phyloP scores from a whole-genome alignment of 2,329 filamentous ascomycete genomes.

The Emergomyces pasteurianus region DNA sequence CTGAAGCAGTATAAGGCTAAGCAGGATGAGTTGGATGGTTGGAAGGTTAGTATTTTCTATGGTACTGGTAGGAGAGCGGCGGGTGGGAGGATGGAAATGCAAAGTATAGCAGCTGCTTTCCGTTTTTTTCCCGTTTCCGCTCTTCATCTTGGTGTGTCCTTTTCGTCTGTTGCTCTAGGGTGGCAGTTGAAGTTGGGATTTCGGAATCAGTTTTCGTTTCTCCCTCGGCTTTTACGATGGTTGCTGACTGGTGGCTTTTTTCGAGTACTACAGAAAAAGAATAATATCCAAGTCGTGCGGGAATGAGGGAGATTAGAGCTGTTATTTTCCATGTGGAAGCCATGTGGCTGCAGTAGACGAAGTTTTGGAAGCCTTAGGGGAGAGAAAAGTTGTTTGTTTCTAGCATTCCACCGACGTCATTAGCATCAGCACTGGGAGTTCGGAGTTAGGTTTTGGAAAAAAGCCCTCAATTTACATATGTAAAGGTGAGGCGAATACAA shows the following conservation, averaged over 20 bases:
- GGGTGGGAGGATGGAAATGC: background rate
- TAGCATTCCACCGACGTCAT: background rate
- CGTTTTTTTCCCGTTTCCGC: background rate
- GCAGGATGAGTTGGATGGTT: slow-evolving; percentile 90
- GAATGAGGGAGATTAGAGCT: slow-evolving; percentile 11
- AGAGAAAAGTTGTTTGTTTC: background rate
- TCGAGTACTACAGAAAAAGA: slow-evolving; percentile 21
- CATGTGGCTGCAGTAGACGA: background rate
- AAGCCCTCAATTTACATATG: background rate
- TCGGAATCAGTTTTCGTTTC: background rate
- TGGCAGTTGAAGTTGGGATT: background rate
- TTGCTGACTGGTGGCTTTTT: background rate
- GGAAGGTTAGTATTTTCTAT: slow-evolving; percentile 61
- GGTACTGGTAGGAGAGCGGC: background rate
- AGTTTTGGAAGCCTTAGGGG: background rate
- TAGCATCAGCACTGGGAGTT: background rate
- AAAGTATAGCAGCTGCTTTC: background rate
- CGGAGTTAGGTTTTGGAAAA: background rate
- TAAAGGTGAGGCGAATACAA: background rate
- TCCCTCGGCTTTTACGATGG: background rate
- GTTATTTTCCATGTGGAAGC: background rate
- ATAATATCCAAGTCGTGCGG: slow-evolving; percentile 30
- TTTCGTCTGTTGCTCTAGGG: background rate
- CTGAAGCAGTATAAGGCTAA: slow-evolving; percentile 94
- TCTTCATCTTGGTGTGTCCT: background rate